Conservation (phyloP, 192 early-diverging fungal genomes). For the Backusella tuberculispora region DNA sequence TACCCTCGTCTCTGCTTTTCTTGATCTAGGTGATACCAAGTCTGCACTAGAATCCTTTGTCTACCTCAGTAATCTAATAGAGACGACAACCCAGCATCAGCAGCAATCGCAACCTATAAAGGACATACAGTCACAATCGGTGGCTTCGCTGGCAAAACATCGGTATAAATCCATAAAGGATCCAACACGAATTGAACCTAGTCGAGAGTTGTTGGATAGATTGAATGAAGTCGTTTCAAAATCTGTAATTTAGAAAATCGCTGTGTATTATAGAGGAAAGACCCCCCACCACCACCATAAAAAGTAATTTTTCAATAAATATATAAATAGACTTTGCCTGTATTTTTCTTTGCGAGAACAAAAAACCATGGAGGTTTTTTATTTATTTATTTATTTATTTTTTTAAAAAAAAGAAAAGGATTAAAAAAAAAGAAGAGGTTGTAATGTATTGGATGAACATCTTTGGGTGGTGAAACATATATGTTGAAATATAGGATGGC, state of each 20-base stretch:
- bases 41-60: slow-evolving; percentile 40
- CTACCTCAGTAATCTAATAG: slow-evolving; percentile 20
- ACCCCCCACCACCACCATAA: not conserved
- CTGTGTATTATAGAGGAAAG: not conserved
- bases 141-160: slow-evolving; percentile 16
- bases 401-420: too few species aligned
- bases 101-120: not conserved
- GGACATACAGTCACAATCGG: slow-evolving; percentile 11
- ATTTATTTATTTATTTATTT: too few species aligned
- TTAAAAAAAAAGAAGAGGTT: too few species aligned
- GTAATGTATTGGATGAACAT: too few species aligned
- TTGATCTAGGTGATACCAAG: slow-evolving; percentile 41
- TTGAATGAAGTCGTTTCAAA: slow-evolving; percentile 22
- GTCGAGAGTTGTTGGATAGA: slow-evolving; percentile 10
- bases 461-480: too few species aligned
- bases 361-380: not conserved
- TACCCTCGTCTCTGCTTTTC: slow-evolving; percentile 38
- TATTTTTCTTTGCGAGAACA: not conserved
- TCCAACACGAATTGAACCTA: slow-evolving; percentile 17
- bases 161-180: not conserved
- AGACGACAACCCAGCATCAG: not conserved
- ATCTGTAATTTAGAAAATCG: slow-evolving; percentile 10
- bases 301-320: not conserved
- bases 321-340: not conserved
- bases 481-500: too few species aligned